These are phyloP conservation scores for Metarhizium sp. DNA, from an alignment of 2,329 filamentous ascomycete species.

Conservation along the genomic window DNA sequence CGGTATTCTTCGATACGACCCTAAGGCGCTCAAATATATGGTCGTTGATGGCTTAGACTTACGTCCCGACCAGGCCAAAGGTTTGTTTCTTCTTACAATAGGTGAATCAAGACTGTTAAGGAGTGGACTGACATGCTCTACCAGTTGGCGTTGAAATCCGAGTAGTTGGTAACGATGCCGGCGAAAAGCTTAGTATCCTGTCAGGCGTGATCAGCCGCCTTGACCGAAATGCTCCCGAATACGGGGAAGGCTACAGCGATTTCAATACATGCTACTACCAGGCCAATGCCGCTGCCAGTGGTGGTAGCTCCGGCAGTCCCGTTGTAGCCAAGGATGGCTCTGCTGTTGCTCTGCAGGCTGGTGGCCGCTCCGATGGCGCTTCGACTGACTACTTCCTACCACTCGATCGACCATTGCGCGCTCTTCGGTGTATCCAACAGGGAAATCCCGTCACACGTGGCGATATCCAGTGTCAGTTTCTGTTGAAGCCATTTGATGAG, in stretches of 20 bases:
- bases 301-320: constrained; percentile 95
- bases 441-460: constrained; percentile 72
- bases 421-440: constrained; percentile 74
- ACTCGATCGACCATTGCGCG: constrained; percentile 79
- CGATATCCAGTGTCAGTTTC: constrained; percentile 96
- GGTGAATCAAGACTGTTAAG: background rate
- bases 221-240: constrained; percentile 94
- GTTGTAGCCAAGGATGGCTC: constrained; percentile 93
- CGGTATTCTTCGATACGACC: constrained; percentile 92
- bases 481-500: constrained; percentile 95
- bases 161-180: constrained; percentile 96
- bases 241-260: constrained; percentile 95
- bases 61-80: constrained; percentile 73
- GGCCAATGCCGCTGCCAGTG: constrained; percentile 91
- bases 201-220: constrained; percentile 95
- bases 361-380: constrained; percentile 85
- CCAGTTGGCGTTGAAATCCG: constrained; percentile 84
- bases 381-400: constrained; percentile 97
- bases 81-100: constrained; percentile 22
- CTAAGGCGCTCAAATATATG: constrained; percentile 96
- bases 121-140: background rate
- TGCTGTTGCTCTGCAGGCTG: constrained; percentile 87
- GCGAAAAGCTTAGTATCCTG: constrained; percentile 95
- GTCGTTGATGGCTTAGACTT: constrained; percentile 70
- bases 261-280: constrained; percentile 97